These are phyloP conservation scores for Hirschfeldia incana DNA, from an alignment of 345 rosid genomes.

Conservation along the genomic window DNA sequence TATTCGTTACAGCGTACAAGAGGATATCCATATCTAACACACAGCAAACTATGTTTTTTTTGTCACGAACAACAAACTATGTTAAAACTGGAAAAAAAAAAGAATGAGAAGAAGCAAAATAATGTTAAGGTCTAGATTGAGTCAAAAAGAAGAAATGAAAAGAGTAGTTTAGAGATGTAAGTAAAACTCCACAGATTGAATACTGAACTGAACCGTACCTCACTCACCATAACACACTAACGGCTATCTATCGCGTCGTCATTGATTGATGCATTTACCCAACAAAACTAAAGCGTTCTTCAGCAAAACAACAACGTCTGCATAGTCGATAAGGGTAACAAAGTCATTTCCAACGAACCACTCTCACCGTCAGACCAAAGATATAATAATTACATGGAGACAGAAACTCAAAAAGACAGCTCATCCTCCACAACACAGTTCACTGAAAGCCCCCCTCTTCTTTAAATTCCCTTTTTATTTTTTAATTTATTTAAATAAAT, in stretches of 20 bases:
- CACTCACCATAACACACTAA: not conserved
- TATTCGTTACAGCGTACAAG: not conserved
- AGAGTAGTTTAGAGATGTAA: not conserved
- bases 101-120: not conserved
- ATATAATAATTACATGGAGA: not conserved
- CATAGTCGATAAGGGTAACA: not conserved
- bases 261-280: not conserved
- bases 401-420: not conserved
- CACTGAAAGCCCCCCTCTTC: not conserved
- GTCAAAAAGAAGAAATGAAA: conserved; percentile 1
- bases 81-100: not conserved
- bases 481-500: not conserved
- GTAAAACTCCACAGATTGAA: not conserved
- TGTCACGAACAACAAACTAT: not conserved
- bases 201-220: conserved; percentile 14
- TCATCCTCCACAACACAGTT: not conserved
- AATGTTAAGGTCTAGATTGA: not conserved
- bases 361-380: not conserved
- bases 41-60: not conserved
- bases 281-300: not conserved
- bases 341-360: not conserved
- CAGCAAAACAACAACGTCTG: not conserved
- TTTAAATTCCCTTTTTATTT: not conserved
- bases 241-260: conserved; percentile 13
- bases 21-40: not conserved